Evolutionary conservation across 257 asterid species (phyloP).

Genomic region (Jasminum sambac): DNA sequence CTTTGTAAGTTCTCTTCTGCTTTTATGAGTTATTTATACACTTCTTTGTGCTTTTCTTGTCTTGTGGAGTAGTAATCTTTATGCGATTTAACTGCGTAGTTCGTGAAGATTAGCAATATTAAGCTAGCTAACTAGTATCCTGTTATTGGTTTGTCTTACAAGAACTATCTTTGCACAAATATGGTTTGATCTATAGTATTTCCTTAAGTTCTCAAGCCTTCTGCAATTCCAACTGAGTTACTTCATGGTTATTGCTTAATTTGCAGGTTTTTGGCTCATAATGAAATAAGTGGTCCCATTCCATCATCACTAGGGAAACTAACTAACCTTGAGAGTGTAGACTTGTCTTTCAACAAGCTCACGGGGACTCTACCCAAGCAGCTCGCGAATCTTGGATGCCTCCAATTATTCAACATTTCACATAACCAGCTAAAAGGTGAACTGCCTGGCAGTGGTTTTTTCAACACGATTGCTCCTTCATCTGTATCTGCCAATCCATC

Average conservation of each 20-base stretch:
- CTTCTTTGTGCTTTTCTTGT: background rate
- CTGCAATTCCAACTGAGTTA: constrained; percentile 11
- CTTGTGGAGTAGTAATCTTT: constrained; percentile 13
- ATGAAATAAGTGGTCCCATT: constrained; percentile 59
- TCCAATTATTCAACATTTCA: constrained; percentile 67
- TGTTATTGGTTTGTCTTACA: background rate
- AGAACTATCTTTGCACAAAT: background rate
- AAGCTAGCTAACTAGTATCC: background rate
- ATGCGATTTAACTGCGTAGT: constrained; percentile 9
- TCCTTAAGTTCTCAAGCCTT: background rate
- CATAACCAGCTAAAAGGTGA: constrained; percentile 87
- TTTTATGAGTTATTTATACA: constrained; percentile 22
- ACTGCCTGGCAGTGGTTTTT: constrained; percentile 74
- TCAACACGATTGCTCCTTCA: constrained; percentile 72
- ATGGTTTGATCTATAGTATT: constrained; percentile 1
- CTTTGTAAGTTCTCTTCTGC: constrained; percentile 58
- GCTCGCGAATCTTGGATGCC: constrained; percentile 63
- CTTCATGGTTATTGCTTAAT: constrained; percentile 21
- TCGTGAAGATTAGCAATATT: constrained; percentile 5
- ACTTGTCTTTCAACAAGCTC: constrained; percentile 75
- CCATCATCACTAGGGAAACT: constrained; percentile 63
- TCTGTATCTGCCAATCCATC: constrained; percentile 71
- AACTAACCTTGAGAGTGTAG: constrained; percentile 52
- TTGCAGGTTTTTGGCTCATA: constrained; percentile 69
- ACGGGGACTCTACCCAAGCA: constrained; percentile 72